phyloP scores from a whole-genome alignment of 805 yeast genomes.

The Ogataea pignaliae region DNA sequence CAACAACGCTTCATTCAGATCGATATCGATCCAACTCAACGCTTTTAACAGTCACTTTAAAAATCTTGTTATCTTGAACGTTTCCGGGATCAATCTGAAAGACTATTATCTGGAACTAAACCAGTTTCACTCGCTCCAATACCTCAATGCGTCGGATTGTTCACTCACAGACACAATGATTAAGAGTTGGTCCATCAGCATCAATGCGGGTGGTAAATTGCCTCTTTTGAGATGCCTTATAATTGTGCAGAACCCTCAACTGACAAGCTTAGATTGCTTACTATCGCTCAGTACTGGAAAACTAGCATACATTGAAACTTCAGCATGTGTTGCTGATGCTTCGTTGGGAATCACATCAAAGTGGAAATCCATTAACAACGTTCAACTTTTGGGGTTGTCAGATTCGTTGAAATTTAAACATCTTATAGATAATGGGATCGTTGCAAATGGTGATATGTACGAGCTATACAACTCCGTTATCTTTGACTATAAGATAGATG shows the following conservation, averaged over 20 bases:
- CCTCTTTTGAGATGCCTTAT: slow-evolving; percentile 14
- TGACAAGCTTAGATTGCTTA: background rate
- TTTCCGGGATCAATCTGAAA: slow-evolving; percentile 11
- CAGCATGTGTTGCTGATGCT: background rate
- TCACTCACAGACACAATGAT: slow-evolving; percentile 16
- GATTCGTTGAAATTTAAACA: slow-evolving; percentile 14
- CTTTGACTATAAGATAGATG: slow-evolving; percentile 1
- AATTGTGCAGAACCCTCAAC: slow-evolving; percentile 8
- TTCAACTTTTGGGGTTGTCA: slow-evolving; percentile 1
- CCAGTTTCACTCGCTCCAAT: slow-evolving; percentile 9
- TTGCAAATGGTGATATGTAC: background rate
- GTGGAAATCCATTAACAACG: slow-evolving; percentile 3
- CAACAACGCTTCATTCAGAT: slow-evolving; percentile 18
- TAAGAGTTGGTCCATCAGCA: slow-evolving; percentile 23
- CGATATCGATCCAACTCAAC: slow-evolving; percentile 11
- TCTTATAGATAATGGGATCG: slow-evolving; percentile 4
- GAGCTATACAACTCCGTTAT: background rate
- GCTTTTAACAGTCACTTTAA: slow-evolving; percentile 1
- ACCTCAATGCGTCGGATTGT: slow-evolving; percentile 19
- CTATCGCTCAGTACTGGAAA: too few species aligned
- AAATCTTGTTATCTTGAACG: slow-evolving; percentile 16
- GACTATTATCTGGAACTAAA: slow-evolving; percentile 3
- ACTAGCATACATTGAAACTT: slow-evolving; percentile 14
- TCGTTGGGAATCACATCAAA: background rate
- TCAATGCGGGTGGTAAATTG: slow-evolving; percentile 24